Evolutionary conservation across 345 rosid species (phyloP), one percentile per base, ranked within the genome.

Genomic region (Erucastrum elatum): DNA sequence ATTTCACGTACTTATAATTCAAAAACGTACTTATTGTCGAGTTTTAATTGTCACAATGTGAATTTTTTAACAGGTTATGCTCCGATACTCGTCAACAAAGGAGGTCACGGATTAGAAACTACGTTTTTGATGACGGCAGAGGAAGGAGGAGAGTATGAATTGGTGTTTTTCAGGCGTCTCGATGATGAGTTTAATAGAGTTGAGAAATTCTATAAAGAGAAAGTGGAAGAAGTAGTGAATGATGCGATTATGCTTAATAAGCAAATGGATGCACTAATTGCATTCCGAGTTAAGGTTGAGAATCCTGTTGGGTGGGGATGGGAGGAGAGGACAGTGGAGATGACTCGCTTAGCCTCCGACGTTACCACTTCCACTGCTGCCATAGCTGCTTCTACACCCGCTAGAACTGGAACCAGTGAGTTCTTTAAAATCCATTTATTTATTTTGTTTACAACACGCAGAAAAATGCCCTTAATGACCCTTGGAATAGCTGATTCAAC

Each of bases 191-290:
- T 90, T 74, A 88, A 87, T 27, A 87, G 81, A 68, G 87, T 90
- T 49, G 84, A 84, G 4, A 86, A 79, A 61, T 90, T 90, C 68
- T 86, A 81, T 25, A 85, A 37, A 75, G 67, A 35, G 0, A 90
- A 88, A 78, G 90, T 80, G 68, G 85, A 83, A 8, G 93, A 88
- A 70, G 93, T 87, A 29, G 2, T 86, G 84, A 78, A 85, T 7
- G 91, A 88, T 56, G 95, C 95, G 0, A 70, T 44, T 3, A 34
- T 79, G 67, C 75, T 88, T 78, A 87, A 64, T 16, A 78, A 70
- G 71, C 94, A 88, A 72, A 90, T 88, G 94, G 86, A 90, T 68
- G 95, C 95, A 74, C 78, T 90, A 76, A 75, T 75, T 58, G 73
- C 79, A 2, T 75, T 87, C 86, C 76, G 95, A 88, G 70, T 86